phyloP scores from a whole-genome alignment of 805 yeast genomes.

The Metschnikowia corniflorae region DNA sequence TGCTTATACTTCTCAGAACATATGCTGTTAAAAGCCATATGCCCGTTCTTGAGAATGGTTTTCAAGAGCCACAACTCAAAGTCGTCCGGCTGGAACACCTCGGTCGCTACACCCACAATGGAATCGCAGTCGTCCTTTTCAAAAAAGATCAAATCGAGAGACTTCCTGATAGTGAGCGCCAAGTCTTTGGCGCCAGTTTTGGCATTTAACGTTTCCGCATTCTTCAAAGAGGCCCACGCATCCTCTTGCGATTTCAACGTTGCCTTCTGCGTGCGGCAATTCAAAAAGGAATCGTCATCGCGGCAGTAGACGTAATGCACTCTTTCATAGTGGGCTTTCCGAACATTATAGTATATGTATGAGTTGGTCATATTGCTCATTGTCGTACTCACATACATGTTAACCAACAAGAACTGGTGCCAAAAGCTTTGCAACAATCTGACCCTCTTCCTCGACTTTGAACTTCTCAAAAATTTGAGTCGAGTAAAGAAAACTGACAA shows the following conservation, averaged over 20 bases:
- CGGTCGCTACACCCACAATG: conserved; percentile 28
- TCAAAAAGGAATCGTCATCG: conserved; percentile 15
- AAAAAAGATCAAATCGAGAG: conserved; percentile 14
- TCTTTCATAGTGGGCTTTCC: conserved; percentile 27
- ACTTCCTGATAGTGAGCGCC: conserved; percentile 5
- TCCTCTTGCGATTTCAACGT: conserved; percentile 7
- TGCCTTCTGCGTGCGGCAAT: conserved; percentile 12
- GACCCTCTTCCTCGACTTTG: conserved; percentile 29
- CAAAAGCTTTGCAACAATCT: conserved; percentile 12
- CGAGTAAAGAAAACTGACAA: conserved; percentile 56
- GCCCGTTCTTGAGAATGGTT: conserved; percentile 23
- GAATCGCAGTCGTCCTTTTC: conserved; percentile 21
- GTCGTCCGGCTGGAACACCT: conserved; percentile 17
- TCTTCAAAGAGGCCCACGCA: conserved; percentile 9
- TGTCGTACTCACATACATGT: too few relatives aligned
- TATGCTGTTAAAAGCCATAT: conserved; percentile 8
- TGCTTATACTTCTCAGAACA: conserved; percentile 1
- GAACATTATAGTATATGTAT: too few relatives aligned
- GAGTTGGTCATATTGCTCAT: too few relatives aligned
- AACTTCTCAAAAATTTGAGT: conserved; percentile 46
- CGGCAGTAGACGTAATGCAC: conserved; percentile 28
- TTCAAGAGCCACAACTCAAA: conserved; percentile 35
- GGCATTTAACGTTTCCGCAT: not conserved
- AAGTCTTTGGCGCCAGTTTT: not conserved
- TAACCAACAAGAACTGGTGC: conserved; percentile 20